Base-by-base conservation (phyloP, 2,329 filamentous ascomycete species). In the Penicillium aurantiogriseum region DNA sequence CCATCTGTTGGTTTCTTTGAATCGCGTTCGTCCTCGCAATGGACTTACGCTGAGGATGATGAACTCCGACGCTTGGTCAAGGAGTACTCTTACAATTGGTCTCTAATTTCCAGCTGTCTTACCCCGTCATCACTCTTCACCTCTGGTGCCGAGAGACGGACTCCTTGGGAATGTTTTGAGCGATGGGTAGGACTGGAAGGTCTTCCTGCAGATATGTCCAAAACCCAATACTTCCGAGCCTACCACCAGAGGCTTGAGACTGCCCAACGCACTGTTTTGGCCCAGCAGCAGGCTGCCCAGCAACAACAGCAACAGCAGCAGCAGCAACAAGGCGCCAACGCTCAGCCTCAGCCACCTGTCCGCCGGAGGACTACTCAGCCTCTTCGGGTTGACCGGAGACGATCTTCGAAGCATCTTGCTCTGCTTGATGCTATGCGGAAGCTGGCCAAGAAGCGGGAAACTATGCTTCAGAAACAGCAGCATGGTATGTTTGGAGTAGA, bases 151-250 rank as follows among this genome's bases (percentile, higher is more conserved):
- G 93, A 97, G 71, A 85, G 94, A 60, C 85, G 94, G 47, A 97
- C 93, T 3, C 92, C 93, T 0, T 99, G 94, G 94, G 94, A 99
- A 77, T 99, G 94, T 71, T 99, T 99, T 67, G 94, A 99, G 75
- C 85, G 94, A 43, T 99, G 93, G 93, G 89, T 97, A 54, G 88
- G 90, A 65, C 79, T 97, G 13, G 94, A 97, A 76, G 92, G 92
- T 1, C 80, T 97, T 38, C 93, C 94, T 5, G 85, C 88, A 11
- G 94, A 99, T 63, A 95, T 97, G 88, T 88, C 89, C 19, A 96
- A 96, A 77, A 96, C 91, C 0, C 89, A 92, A 44, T 99, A 97
- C 72, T 99, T 97, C 81, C 91, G 92, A 69, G 85, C 85, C 11
- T 88, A 88, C 67, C 85, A 85, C 60, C 79, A 82, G 54, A 77